Conservation (phyloP, 2,329 filamentous ascomycete species). For the Claviceps citrina region DNA sequence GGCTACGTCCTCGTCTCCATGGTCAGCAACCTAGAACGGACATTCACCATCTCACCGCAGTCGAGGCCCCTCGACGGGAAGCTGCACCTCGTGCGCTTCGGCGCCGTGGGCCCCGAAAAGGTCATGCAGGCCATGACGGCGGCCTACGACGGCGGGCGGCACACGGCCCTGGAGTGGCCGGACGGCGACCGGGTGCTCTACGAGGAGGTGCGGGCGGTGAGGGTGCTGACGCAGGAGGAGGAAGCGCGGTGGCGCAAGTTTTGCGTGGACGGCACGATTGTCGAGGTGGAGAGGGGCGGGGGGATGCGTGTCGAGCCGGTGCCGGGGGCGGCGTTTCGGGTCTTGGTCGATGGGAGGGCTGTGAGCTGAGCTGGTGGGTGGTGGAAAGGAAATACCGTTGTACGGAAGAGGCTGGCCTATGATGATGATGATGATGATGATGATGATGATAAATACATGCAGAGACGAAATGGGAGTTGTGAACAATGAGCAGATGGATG, state of each 20-base stretch:
- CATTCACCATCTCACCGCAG: constrained; percentile 66
- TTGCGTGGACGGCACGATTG: constrained; percentile 84
- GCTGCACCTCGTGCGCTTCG: constrained; percentile 62
- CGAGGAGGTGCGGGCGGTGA: constrained; percentile 50
- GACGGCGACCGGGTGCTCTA: constrained; percentile 54
- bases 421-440: no score
- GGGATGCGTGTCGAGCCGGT: constrained; percentile 51
- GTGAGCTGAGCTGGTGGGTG: constrained; percentile 6
- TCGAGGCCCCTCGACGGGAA: constrained; percentile 55
- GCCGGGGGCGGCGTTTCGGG: constrained; percentile 22
- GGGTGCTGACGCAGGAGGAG: constrained; percentile 43
- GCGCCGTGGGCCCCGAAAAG: constrained; percentile 44
- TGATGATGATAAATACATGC: no score
- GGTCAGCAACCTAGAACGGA: constrained; percentile 67
- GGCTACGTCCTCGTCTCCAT: constrained; percentile 63
- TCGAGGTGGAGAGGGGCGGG: constrained; percentile 54
- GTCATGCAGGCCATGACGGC: constrained; percentile 64
- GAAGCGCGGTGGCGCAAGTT: constrained; percentile 68
- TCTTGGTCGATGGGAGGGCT: constrained; percentile 27
- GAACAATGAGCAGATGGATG: no score
- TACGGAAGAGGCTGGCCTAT: no score
- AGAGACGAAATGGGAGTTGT: no score
- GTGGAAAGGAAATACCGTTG: no score
- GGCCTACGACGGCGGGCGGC: constrained; percentile 42
- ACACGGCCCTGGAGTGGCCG: constrained; percentile 35